These are phyloP conservation scores for Aspergillus olivimuriae DNA, from an alignment of 495 filamentous ascomycete genomes.

Conservation along the genomic window DNA sequence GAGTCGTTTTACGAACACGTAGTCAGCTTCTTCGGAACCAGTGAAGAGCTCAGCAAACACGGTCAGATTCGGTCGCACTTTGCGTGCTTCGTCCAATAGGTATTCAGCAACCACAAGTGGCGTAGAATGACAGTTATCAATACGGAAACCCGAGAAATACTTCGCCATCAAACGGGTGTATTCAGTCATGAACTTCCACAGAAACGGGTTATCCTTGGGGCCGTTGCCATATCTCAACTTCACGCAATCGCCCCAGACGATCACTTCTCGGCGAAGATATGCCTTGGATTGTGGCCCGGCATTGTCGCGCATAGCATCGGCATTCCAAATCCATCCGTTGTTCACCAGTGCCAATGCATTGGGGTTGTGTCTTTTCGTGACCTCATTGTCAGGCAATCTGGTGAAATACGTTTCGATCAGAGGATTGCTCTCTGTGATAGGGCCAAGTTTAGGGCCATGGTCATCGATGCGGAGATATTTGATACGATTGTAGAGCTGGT, in stretches of 20 bases:
- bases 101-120: conserved; percentile 90
- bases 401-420: conserved; percentile 97
- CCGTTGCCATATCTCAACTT: conserved; percentile 86
- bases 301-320: conserved; percentile 88
- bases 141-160: conserved; percentile 91
- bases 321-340: conserved; percentile 99
- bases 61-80: conserved; percentile 80
- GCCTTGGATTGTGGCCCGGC: conserved; percentile 82
- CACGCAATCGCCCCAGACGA: conserved; percentile 97
- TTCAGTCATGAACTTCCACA: conserved; percentile 92
- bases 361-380: conserved; percentile 67
- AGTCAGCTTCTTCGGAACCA: conserved; percentile 92
- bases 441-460: conserved; percentile 81
- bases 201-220: conserved; percentile 79
- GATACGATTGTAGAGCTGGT: conserved; percentile 88
- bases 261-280: conserved; percentile 90
- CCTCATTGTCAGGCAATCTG: conserved; percentile 72
- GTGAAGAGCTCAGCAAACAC: conserved; percentile 97
- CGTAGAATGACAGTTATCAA: conserved; percentile 98
- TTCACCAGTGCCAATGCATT: conserved; percentile 81
- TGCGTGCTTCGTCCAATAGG: conserved; percentile 83
- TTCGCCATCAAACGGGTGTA: conserved; percentile 93
- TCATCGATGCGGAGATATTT: conserved; percentile 89
- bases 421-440: conserved; percentile 66
- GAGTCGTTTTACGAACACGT: conserved; percentile 85